These are phyloP conservation scores for Zymoseptoria passerinii DNA, from an alignment of 2,329 filamentous ascomycete species.

Conservation along the genomic window DNA sequence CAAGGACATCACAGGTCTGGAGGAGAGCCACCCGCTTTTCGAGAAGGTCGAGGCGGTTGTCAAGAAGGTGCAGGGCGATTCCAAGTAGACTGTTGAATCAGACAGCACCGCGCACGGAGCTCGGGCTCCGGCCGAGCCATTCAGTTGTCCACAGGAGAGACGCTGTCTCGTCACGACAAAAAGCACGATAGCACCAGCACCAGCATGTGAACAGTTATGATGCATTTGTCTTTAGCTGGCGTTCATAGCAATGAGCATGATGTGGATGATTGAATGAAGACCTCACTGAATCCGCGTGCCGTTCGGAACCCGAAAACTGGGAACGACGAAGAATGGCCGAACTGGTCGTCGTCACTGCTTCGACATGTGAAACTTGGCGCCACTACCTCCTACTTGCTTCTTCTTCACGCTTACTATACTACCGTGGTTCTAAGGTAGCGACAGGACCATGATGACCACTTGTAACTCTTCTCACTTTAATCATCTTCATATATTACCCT, in stretches of 20 bases:
- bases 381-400: neutral
- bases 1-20: conserved; percentile 71
- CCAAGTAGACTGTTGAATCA: neutral
- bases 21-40: conserved; percentile 68
- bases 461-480: neutral
- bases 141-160: neutral
- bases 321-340: neutral
- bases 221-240: neutral
- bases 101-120: neutral
- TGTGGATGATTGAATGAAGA: too few relatives aligned
- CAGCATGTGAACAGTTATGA: neutral
- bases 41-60: conserved; percentile 67
- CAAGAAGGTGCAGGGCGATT: conserved; percentile 61
- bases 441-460: neutral
- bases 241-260: neutral
- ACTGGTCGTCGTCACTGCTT: neutral
- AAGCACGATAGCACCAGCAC: neutral
- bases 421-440: neutral
- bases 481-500: neutral
- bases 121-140: neutral
- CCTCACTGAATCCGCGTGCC: too few relatives aligned
- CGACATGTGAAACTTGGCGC: neutral
- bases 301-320: too few relatives aligned
- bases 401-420: neutral
- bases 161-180: neutral